Conservation (phyloP, 129 eudicot genomes). For the Flaveria bidentis region DNA sequence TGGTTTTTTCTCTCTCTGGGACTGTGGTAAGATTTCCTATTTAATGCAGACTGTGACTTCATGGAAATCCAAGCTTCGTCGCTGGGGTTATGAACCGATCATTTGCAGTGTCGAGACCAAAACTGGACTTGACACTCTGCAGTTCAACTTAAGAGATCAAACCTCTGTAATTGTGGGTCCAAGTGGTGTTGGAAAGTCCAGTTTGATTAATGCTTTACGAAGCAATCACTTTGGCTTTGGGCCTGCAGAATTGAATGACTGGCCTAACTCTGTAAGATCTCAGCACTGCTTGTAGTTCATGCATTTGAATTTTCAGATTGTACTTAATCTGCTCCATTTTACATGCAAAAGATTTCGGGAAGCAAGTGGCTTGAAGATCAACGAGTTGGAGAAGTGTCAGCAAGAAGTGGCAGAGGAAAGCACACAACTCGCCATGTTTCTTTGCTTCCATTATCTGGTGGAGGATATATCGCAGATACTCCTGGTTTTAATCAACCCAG, state of each 20-base stretch:
- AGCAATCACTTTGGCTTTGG: conserved; percentile 38
- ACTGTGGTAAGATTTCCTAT: conserved; percentile 17
- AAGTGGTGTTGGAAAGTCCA: conserved; percentile 98
- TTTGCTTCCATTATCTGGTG: conserved; percentile 84
- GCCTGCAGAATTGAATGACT: conserved; percentile 46
- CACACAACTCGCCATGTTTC: conserved; percentile 97
- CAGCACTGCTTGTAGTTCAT: conserved; percentile 21
- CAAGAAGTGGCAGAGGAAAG: conserved; percentile 95
- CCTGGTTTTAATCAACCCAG: conserved; percentile 96
- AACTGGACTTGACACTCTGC: conserved; percentile 66
- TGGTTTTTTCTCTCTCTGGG: conserved; percentile 2
- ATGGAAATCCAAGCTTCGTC: conserved; percentile 84
- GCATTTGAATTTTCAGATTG: not conserved
- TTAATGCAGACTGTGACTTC: conserved; percentile 49
- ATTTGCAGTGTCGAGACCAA: conserved; percentile 85
- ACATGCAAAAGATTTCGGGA: conserved; percentile 59
- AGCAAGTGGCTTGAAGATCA: conserved; percentile 98
- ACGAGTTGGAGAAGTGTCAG: conserved; percentile 89
- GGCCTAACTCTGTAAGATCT: conserved; percentile 54
- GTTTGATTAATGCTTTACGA: conserved; percentile 86
- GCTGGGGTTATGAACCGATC: conserved; percentile 84
- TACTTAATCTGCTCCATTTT: conserved; percentile 20
- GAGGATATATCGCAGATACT: conserved; percentile 93
- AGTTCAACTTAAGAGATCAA: conserved; percentile 61
- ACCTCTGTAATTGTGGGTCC: conserved; percentile 98